phyloP scores from a whole-genome alignment of 345 rosid species.

The Crucihimalaya himalaica region DNA sequence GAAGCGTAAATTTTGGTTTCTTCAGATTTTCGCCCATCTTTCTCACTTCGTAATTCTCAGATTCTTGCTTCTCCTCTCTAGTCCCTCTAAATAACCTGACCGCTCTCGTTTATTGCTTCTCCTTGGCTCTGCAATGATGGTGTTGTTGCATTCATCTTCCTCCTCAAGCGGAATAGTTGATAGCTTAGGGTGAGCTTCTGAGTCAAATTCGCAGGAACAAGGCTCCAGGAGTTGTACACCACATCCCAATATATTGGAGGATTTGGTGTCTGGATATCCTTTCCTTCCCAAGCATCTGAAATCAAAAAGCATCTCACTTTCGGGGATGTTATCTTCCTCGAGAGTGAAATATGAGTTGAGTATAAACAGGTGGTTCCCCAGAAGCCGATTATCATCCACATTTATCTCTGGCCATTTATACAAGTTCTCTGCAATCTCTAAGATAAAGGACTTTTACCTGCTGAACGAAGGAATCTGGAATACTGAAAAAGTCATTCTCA shows the following conservation, averaged over 20 bases:
- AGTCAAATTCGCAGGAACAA: constrained; percentile 8
- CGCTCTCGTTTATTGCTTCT: constrained; percentile 3
- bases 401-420: constrained; percentile 4
- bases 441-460: neutral
- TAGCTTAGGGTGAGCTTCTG: neutral
- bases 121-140: neutral
- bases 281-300: neutral
- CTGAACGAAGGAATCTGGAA: neutral
- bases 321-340: neutral
- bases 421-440: neutral
- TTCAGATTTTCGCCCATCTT: too few relatives aligned
- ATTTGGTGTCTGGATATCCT: neutral
- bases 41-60: neutral
- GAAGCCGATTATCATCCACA: neutral
- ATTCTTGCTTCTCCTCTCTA: neutral
- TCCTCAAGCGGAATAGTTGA: neutral
- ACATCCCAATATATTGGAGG: neutral
- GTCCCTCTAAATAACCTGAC: constrained; percentile 4
- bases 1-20: too few relatives aligned
- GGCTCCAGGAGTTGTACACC: neutral
- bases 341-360: neutral
- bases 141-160: neutral
- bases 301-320: neutral
- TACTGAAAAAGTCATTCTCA: neutral
- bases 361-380: neutral